Evolutionary conservation across 306 rosid species (phyloP).

Genomic region (Phaseolus lunatus): DNA sequence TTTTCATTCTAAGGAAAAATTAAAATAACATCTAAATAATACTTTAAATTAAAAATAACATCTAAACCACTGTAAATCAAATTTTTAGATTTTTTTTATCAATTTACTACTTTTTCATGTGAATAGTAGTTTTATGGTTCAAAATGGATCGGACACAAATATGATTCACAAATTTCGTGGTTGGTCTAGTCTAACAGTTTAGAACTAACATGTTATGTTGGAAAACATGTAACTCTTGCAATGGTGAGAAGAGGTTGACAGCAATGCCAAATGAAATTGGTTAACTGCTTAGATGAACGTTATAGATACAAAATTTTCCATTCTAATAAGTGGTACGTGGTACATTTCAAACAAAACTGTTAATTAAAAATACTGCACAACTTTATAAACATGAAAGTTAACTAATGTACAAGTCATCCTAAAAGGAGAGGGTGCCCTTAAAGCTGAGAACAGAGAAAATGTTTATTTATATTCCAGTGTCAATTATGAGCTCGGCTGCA

Average conservation of each 20-base stretch:
- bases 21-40: no score
- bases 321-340: slow-evolving; percentile 15
- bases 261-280: background rate
- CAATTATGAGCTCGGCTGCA: slow-evolving; percentile 84
- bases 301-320: slow-evolving; percentile 34
- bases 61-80: no score
- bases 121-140: no score
- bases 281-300: slow-evolving; percentile 22
- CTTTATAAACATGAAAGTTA: slow-evolving; percentile 37
- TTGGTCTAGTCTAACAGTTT: no score
- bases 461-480: slow-evolving; percentile 52
- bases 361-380: slow-evolving; percentile 29
- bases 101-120: no score
- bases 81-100: no score
- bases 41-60: no score
- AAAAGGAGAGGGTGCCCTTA: slow-evolving; percentile 20
- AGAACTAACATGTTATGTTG: no score
- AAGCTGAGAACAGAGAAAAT: background rate
- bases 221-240: background rate
- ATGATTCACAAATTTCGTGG: no score
- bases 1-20: no score
- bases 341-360: slow-evolving; percentile 41
- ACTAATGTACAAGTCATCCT: slow-evolving; percentile 44
- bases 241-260: background rate
- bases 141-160: no score